Conservation (phyloP, 306 rosid species). For the Gastrolobium villosum region DNA sequence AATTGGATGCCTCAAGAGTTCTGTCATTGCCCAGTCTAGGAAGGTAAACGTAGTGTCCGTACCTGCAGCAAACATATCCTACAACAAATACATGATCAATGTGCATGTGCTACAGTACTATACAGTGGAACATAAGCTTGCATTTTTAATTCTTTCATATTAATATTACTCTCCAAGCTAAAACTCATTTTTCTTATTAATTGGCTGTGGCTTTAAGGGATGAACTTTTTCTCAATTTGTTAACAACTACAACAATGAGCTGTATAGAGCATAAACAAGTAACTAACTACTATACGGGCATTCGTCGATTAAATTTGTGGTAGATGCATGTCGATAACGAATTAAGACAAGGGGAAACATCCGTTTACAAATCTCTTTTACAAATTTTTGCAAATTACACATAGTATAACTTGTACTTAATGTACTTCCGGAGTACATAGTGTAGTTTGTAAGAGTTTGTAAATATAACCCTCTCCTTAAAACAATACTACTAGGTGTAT, state of each 20-base stretch:
- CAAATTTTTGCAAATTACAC: too few relatives aligned
- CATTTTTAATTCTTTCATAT: neutral
- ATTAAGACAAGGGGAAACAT: neutral
- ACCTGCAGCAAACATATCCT: conserved; percentile 54
- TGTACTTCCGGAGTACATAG: too few relatives aligned
- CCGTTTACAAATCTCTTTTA: too few relatives aligned
- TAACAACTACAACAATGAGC: neutral
- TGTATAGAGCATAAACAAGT: neutral
- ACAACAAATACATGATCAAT: conserved; percentile 42
- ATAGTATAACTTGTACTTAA: too few relatives aligned
- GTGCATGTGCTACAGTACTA: neutral
- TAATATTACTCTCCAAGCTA: neutral
- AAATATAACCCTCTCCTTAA: too few relatives aligned
- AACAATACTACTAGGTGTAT: neutral
- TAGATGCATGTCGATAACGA: neutral
- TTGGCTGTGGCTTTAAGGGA: too few relatives aligned
- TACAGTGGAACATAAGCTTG: neutral
- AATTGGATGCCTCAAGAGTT: conserved; percentile 13
- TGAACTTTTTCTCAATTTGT: neutral
- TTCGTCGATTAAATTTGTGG: neutral
- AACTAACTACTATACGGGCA: neutral
- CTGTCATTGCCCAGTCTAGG: neutral
- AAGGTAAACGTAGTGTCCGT: conserved; percentile 56
- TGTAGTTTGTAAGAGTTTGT: too few relatives aligned
- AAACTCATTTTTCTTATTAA: neutral